Evolutionary conservation across 2,329 filamentous ascomycete species (phyloP).

Genomic region (Diaporthe citriasiana): DNA sequence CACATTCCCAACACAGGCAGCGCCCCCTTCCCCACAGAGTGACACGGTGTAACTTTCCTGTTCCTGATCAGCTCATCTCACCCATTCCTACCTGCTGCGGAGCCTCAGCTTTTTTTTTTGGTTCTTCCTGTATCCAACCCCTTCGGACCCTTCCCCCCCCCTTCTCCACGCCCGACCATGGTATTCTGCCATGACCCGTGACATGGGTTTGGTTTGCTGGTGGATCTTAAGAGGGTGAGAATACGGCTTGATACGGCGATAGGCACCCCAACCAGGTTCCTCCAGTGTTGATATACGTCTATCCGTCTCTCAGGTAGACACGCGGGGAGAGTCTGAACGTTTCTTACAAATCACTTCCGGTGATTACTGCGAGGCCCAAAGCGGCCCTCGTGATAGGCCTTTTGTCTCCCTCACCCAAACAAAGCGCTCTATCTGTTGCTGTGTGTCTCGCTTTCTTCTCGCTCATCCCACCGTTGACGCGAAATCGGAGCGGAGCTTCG

Average conservation of each 20-base stretch:
- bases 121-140: background rate
- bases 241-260: background rate
- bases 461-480: background rate
- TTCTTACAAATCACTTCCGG: constrained; percentile 7
- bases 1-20: constrained; percentile 26
- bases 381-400: background rate
- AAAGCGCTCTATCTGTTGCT: background rate
- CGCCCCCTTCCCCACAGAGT: constrained; percentile 35
- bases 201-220: background rate
- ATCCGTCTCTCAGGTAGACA: background rate
- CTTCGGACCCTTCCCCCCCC: background rate
- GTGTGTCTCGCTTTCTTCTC: background rate
- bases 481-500: constrained; percentile 19
- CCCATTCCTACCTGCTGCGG: constrained; percentile 24
- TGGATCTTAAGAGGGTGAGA: background rate
- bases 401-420: background rate
- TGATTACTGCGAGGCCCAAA: background rate
- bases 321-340: background rate
- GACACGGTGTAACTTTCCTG: constrained; percentile 33
- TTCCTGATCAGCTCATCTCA: constrained; percentile 34
- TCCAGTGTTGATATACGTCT: background rate
- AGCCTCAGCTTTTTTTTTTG: constrained; percentile 19
- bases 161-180: constrained; percentile 4
- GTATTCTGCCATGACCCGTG: background rate
- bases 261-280: background rate